Evolutionary conservation across 2,329 filamentous ascomycete species (phyloP).

Genomic region (Apiospora aurea): DNA sequence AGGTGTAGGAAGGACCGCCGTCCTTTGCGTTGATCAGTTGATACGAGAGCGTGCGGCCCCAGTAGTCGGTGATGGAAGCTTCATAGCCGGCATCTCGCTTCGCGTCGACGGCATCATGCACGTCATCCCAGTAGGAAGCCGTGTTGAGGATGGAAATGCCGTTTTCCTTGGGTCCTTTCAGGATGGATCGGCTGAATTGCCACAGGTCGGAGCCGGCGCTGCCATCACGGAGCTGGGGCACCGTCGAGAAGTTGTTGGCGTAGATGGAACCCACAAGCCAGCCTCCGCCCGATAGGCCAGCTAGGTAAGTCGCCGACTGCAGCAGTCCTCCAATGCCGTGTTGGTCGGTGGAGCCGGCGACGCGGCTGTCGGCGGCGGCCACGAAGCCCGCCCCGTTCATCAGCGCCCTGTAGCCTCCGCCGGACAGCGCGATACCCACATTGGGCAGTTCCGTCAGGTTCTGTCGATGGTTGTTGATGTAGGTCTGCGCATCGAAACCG

Average conservation of each 20-base stretch:
- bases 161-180: conserved; percentile 42
- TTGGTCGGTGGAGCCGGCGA: conserved; percentile 61
- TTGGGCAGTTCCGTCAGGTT: conserved; percentile 62
- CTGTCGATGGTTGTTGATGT: conserved; percentile 70
- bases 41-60: conserved; percentile 74
- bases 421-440: conserved; percentile 73
- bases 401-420: conserved; percentile 76
- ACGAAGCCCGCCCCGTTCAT: conserved; percentile 74
- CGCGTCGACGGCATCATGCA: conserved; percentile 62
- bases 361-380: conserved; percentile 73
- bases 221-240: conserved; percentile 48
- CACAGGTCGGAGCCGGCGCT: conserved; percentile 41
- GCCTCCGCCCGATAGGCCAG: conserved; percentile 76
- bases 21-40: conserved; percentile 73
- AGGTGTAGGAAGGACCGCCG: conserved; percentile 75
- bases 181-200: conserved; percentile 46
- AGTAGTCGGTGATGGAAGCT: conserved; percentile 75
- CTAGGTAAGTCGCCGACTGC: conserved; percentile 75
- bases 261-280: conserved; percentile 80
- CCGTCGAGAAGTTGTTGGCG: conserved; percentile 77
- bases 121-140: conserved; percentile 65
- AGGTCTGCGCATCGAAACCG: conserved; percentile 66
- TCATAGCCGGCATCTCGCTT: conserved; percentile 72
- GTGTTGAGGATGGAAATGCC: conserved; percentile 37
- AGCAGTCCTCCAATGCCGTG: conserved; percentile 73